Percentiles rank a stretch among this genome's conserved stretches.
Evolutionary conservation across 805 yeast genomes (phyloP).

Genomic region (Ogataea nonfermentans): DNA sequence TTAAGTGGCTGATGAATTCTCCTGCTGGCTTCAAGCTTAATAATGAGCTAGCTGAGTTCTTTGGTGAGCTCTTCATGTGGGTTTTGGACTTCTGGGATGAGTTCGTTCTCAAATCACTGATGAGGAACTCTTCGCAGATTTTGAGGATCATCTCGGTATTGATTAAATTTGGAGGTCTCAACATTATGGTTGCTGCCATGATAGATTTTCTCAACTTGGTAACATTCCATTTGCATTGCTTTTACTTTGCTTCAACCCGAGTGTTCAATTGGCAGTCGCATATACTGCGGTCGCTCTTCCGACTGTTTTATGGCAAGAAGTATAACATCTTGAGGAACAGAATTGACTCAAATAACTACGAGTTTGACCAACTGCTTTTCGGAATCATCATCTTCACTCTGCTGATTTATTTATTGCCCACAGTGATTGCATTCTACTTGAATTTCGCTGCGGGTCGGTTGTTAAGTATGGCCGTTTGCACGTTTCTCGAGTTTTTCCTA

Average conservation of each 20-base stretch:
- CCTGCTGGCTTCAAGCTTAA: slow-evolving; percentile 95
- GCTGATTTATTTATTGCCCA: slow-evolving; percentile 75
- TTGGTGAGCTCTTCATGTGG: slow-evolving; percentile 88
- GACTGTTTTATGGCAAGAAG: slow-evolving; percentile 86
- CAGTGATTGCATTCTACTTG: slow-evolving; percentile 79
- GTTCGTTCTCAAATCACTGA: slow-evolving; percentile 17
- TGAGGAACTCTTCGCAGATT: slow-evolving; percentile 15
- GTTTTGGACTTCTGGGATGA: slow-evolving; percentile 65
- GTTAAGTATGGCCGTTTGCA: slow-evolving; percentile 45
- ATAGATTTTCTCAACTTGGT: slow-evolving; percentile 63
- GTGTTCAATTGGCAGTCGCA: slow-evolving; percentile 74
- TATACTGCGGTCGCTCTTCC: slow-evolving; percentile 68
- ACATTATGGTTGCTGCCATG: slow-evolving; percentile 63
- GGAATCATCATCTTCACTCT: slow-evolving; percentile 89
- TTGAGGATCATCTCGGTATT: slow-evolving; percentile 16
- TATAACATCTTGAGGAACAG: slow-evolving; percentile 80
- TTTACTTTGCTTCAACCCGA: slow-evolving; percentile 76
- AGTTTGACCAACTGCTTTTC: slow-evolving; percentile 78
- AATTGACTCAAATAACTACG: slow-evolving; percentile 81
- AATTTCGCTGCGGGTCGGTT: slow-evolving; percentile 65
- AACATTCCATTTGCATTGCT: slow-evolving; percentile 71
- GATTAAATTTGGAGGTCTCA: slow-evolving; percentile 48
- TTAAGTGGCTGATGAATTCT: slow-evolving; percentile 76
- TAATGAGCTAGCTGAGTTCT: slow-evolving; percentile 76
- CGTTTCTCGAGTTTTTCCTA: slow-evolving; percentile 55